Conservation (phyloP, 805 yeast genomes). For the Barnettozyma sp. region DNA sequence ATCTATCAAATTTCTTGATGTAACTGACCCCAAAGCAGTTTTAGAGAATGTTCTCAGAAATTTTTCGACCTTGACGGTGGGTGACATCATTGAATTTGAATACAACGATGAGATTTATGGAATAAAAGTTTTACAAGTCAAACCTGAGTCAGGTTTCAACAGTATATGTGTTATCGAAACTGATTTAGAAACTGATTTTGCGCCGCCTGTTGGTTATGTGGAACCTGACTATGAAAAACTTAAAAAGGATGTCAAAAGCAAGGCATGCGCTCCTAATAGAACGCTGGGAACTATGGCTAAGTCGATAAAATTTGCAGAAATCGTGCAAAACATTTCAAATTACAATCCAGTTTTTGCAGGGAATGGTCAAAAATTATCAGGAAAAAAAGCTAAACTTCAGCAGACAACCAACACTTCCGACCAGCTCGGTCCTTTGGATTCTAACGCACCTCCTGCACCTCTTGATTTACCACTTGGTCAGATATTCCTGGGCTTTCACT, state of each 20-base stretch:
- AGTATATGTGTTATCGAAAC: constrained; percentile 96
- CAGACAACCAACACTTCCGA: constrained; percentile 17
- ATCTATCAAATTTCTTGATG: constrained; percentile 85
- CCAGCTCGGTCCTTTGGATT: constrained; percentile 37
- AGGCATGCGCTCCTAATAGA: constrained; percentile 17
- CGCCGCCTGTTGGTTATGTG: constrained; percentile 97
- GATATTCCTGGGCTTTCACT: constrained; percentile 89
- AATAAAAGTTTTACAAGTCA: constrained; percentile 79
- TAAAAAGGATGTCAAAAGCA: constrained; percentile 11
- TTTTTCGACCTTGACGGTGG: constrained; percentile 79
- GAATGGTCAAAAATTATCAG: constrained; percentile 65
- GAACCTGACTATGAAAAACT: constrained; percentile 64
- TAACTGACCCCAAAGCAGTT: constrained; percentile 94
- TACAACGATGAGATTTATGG: constrained; percentile 76
- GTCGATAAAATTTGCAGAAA: constrained; percentile 55
- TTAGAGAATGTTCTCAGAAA: constrained; percentile 85
- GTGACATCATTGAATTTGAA: constrained; percentile 76
- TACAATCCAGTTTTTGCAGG: constrained; percentile 41
- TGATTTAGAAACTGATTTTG: constrained; percentile 94
- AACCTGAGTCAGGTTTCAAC: constrained; percentile 57
- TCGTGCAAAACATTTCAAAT: constrained; percentile 39
- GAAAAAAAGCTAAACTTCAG: constrained; percentile 34
- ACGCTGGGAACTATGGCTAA: constrained; percentile 52
- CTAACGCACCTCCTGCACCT: constrained; percentile 63
- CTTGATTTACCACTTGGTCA: constrained; percentile 75